These are phyloP conservation scores for Scedosporium boydii DNA, from an alignment of 2,329 filamentous ascomycete species.

Conservation along the genomic window DNA sequence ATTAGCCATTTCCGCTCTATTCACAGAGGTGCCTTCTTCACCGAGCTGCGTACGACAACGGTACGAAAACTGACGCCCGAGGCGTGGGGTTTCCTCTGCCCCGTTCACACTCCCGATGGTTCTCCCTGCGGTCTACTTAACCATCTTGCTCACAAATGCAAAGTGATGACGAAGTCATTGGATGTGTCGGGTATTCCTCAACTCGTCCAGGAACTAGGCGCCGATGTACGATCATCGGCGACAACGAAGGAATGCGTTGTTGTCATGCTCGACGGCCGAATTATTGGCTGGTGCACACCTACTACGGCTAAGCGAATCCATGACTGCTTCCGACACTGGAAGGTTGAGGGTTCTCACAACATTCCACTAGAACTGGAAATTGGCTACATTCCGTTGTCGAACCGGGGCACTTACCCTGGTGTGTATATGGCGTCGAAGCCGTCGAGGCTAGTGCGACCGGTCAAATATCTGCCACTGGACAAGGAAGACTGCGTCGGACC, in stretches of 20 bases:
- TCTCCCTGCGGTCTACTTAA: conserved; percentile 89
- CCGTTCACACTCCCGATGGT: conserved; percentile 95
- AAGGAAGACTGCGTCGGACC: conserved; percentile 84
- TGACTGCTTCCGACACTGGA: conserved; percentile 88
- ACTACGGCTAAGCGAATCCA: conserved; percentile 72
- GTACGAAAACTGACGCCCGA: conserved; percentile 92
- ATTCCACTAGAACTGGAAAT: conserved; percentile 83
- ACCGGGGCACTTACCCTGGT: conserved; percentile 90
- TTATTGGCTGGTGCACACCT: conserved; percentile 84
- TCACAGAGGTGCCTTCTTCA: conserved; percentile 97
- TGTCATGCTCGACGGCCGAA: conserved; percentile 80
- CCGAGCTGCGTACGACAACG: conserved; percentile 91
- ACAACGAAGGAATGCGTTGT: conserved; percentile 76
- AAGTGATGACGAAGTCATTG: conserved; percentile 66
- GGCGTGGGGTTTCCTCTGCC: conserved; percentile 96
- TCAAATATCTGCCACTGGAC: conserved; percentile 82
- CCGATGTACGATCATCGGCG: conserved; percentile 66
- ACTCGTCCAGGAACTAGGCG: conserved; percentile 69
- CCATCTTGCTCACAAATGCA: conserved; percentile 91
- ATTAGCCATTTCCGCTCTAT: conserved; percentile 99
- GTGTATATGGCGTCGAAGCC: conserved; percentile 86
- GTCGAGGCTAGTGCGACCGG: conserved; percentile 79
- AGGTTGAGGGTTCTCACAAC: conserved; percentile 75
- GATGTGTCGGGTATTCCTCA: conserved; percentile 67
- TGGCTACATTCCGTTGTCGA: conserved; percentile 79